Evolutionary conservation across 1,284 basidiomycete species (phyloP).

Genomic region (Austroboletus novae-zelandiae): DNA sequence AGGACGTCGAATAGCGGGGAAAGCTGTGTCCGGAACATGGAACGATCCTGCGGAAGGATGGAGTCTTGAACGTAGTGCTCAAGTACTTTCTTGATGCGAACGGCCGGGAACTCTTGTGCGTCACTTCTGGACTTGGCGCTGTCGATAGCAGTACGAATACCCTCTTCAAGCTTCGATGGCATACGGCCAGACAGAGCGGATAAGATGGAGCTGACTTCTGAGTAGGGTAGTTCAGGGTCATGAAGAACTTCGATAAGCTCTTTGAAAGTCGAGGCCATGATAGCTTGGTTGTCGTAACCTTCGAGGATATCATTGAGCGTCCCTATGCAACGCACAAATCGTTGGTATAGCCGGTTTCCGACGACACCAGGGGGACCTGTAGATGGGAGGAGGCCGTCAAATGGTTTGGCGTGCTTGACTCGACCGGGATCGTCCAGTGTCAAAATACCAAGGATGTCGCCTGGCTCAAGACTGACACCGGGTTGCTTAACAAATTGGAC

Average conservation of each 20-base stretch:
- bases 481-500: conserved; percentile 99
- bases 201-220: conserved; percentile 82
- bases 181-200: conserved; percentile 92
- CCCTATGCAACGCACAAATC: conserved; percentile 73
- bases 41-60: conserved; percentile 74
- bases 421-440: conserved; percentile 96
- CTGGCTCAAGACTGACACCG: conserved; percentile 94
- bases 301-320: conserved; percentile 91
- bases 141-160: conserved; percentile 80
- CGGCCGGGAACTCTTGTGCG: conserved; percentile 81
- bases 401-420: conserved; percentile 98
- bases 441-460: conserved; percentile 96
- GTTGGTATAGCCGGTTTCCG: conserved; percentile 92
- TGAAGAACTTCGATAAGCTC: conserved; percentile 78
- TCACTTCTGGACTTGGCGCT: conserved; percentile 67
- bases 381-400: conserved; percentile 87
- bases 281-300: conserved; percentile 91
- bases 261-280: conserved; percentile 82
- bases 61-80: conserved; percentile 85
- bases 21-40: conserved; percentile 76
- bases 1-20: conserved; percentile 74
- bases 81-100: conserved; percentile 78
- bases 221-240: conserved; percentile 87
- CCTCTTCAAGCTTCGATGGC: conserved; percentile 88
- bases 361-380: conserved; percentile 86